These are phyloP conservation scores for Penicillium odoratum DNA, from an alignment of 495 filamentous ascomycete genomes.

Conservation along the genomic window DNA sequence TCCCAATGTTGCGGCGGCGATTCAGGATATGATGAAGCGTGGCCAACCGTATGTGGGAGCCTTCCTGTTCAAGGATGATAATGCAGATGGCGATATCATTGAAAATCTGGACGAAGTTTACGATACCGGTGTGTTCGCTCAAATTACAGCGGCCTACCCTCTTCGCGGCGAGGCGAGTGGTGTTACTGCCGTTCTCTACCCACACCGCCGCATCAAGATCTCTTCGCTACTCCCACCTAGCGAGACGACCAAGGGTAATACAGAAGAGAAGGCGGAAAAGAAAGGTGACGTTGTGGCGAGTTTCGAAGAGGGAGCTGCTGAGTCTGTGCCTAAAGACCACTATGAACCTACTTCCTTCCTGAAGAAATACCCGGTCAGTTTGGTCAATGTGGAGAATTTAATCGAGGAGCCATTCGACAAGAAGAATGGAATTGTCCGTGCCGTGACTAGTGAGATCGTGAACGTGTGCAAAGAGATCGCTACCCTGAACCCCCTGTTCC, in stretches of 20 bases:
- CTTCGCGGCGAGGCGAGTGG: constrained; percentile 74
- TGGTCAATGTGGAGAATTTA: constrained; percentile 94
- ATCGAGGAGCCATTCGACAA: constrained; percentile 84
- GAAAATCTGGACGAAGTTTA: constrained; percentile 85
- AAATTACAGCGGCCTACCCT: constrained; percentile 93
- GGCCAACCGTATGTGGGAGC: constrained; percentile 97
- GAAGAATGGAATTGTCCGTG: constrained; percentile 80
- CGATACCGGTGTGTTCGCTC: constrained; percentile 94
- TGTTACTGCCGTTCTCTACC: constrained; percentile 90
- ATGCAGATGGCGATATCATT: constrained; percentile 87
- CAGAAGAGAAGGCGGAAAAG: constrained; percentile 66
- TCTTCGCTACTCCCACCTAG: constrained; percentile 73
- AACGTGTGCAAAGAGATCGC: constrained; percentile 98
- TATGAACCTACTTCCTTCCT: constrained; percentile 93
- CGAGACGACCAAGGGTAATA: constrained; percentile 36
- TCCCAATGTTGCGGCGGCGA: constrained; percentile 81
- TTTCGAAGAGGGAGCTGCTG: constrained; percentile 74
- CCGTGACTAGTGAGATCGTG: constrained; percentile 94
- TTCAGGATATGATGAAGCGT: constrained; percentile 95
- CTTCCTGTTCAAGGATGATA: constrained; percentile 95
- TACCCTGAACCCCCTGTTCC: constrained; percentile 88
- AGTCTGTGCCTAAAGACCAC: constrained; percentile 50
- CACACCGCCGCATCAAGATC: constrained; percentile 91
- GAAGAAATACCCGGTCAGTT: constrained; percentile 81
- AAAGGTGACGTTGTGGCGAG: constrained; percentile 94